A percentile compares a stretch with the other conserved stretches of the same genome.
Evolutionary conservation across 1,284 basidiomycete species (phyloP).

Genomic region (Microbotryum lychnidis-dioicae): DNA sequence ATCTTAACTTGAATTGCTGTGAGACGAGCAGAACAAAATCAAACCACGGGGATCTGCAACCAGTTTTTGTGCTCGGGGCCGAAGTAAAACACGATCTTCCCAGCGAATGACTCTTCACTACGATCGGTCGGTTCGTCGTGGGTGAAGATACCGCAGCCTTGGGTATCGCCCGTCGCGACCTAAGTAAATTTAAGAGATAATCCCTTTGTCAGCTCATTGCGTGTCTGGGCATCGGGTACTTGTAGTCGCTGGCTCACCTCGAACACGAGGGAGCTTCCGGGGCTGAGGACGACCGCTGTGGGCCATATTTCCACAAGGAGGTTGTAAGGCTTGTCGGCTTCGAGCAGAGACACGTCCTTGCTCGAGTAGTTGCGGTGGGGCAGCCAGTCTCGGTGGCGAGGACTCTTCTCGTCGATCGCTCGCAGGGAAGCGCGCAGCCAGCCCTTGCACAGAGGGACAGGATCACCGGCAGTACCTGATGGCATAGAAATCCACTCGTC

Average conservation of each 20-base stretch:
- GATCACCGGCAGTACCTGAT: slow-evolving; percentile 37
- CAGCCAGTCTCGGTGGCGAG: slow-evolving; percentile 32
- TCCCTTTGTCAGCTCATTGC: neutral
- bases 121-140: slow-evolving; percentile 23
- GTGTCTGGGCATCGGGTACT: neutral
- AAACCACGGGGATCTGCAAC: slow-evolving; percentile 19
- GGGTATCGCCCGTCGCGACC: slow-evolving; percentile 19
- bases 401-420: slow-evolving; percentile 30
- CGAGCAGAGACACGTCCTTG: slow-evolving; percentile 33
- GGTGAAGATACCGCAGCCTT: slow-evolving; percentile 33
- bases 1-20: no score
- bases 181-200: neutral
- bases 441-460: slow-evolving; percentile 38
- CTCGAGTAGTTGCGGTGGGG: slow-evolving; percentile 37
- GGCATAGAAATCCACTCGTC: neutral
- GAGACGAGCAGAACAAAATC: no score
- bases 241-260: slow-evolving; percentile 24
- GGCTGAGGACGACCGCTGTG: slow-evolving; percentile 35
- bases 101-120: slow-evolving; percentile 12
- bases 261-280: slow-evolving; percentile 34
- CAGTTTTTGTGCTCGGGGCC: slow-evolving; percentile 20
- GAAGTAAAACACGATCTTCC: slow-evolving; percentile 18
- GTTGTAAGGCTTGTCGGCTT: slow-evolving; percentile 31
- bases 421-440: slow-evolving; percentile 39
- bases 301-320: slow-evolving; percentile 40